phyloP scores from a whole-genome alignment of 2,329 filamentous ascomycete genomes.

The Aspergillus tubingensis region DNA sequence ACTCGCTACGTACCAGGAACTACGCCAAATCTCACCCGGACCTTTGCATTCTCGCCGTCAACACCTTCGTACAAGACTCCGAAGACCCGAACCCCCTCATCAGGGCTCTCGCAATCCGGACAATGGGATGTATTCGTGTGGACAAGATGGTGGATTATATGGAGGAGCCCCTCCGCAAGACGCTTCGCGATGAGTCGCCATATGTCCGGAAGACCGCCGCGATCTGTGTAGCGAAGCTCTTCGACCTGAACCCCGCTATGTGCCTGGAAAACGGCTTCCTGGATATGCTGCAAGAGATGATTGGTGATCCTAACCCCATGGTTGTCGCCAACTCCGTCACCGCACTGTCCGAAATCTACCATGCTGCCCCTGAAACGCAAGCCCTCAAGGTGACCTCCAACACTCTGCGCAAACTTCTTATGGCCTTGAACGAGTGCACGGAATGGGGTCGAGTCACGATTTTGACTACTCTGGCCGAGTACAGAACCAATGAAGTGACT shows the following conservation, averaged over 20 bases:
- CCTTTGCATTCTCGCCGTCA: conserved; percentile 96
- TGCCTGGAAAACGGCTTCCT: conserved; percentile 97
- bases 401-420: conserved; percentile 89
- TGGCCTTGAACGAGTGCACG: conserved; percentile 96
- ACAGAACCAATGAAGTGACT: conserved; percentile 82
- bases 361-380: conserved; percentile 85
- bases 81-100: conserved; percentile 98
- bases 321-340: conserved; percentile 97
- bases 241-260: conserved; percentile 88
- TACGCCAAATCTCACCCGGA: conserved; percentile 99
- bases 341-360: conserved; percentile 85
- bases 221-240: conserved; percentile 96
- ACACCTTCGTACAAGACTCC: conserved; percentile 98
- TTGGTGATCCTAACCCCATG: conserved; percentile 98
- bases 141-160: conserved; percentile 99
- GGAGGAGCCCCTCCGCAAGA: conserved; percentile 96
- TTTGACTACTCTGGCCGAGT: conserved; percentile 83
- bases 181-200: conserved; percentile 91
- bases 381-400: conserved; percentile 80
- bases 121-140: conserved; percentile 97
- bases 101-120: conserved; percentile 89
- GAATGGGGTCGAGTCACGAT: conserved; percentile 98
- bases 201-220: conserved; percentile 98
- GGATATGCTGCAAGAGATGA: conserved; percentile 89
- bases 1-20: conserved; percentile 64